These are phyloP conservation scores for Pecoramyces ruminantium DNA, from an alignment of 192 early-diverging fungal genomes.

Conservation along the genomic window DNA sequence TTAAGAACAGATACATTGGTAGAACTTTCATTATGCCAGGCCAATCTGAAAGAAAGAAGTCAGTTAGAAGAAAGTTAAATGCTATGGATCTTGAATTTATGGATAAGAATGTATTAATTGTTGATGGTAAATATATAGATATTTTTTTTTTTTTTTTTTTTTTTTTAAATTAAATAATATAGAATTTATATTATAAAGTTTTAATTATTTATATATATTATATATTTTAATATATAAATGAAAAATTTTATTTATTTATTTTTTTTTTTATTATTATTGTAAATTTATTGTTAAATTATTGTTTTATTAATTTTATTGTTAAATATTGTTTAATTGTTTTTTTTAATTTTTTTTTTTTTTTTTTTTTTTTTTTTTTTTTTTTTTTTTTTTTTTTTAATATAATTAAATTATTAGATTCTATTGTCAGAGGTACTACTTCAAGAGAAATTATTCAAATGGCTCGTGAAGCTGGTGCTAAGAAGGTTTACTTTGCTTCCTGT, in stretches of 20 bases:
- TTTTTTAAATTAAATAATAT: no score
- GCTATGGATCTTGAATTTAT: slow-evolving; percentile 95
- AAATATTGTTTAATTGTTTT: no score
- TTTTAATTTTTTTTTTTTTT: no score
- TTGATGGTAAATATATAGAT: slow-evolving; percentile 51
- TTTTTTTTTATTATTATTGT: no score
- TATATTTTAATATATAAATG: no score
- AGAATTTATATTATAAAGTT: no score
- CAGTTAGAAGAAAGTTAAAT: slow-evolving; percentile 92
- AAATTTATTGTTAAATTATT: no score
- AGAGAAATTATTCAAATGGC: slow-evolving; percentile 99
- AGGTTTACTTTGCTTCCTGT: slow-evolving; percentile 98
- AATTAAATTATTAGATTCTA: slow-evolving; percentile 52
- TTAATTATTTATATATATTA: no score
- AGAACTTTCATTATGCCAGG: slow-evolving; percentile 99
- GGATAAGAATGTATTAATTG: slow-evolving; percentile 89
- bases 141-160: neutral
- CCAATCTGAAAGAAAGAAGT: slow-evolving; percentile 53
- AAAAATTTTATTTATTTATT: no score
- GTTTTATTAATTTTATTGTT: no score
- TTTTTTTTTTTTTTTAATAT: no score
- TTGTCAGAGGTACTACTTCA: slow-evolving; percentile 98
- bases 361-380: no score
- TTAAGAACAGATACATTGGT: slow-evolving; percentile 98
- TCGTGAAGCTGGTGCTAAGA: slow-evolving; percentile 90